Percentiles rank a stretch among this genome's conserved stretches.
Evolutionary conservation across 192 early-diverging fungal species (phyloP).

Genomic region (Powellomyces hirtus): DNA sequence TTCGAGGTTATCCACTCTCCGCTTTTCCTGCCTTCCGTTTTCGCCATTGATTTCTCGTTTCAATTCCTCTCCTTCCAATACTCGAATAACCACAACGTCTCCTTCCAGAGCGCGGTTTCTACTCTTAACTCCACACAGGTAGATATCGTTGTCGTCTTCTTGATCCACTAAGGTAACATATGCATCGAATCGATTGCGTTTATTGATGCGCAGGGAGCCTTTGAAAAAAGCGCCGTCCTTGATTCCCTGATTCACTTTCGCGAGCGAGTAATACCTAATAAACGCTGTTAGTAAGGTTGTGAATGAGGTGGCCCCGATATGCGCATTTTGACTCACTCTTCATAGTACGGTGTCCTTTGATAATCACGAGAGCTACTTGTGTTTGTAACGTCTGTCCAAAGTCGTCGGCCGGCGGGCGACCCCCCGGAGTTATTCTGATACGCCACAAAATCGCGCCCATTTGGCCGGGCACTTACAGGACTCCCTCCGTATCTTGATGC

Average conservation of each 20-base stretch:
- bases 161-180: conserved; percentile 67
- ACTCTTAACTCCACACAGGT: conserved; percentile 68
- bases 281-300: too few species aligned
- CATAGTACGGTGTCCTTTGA: too few species aligned
- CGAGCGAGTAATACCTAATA: too few species aligned
- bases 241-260: conserved; percentile 29
- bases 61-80: conserved; percentile 69
- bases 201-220: conserved; percentile 85
- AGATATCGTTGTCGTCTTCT: conserved; percentile 62
- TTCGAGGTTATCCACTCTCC: conserved; percentile 39
- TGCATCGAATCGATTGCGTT: conserved; percentile 77
- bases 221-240: conserved; percentile 48
- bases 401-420: too few species aligned
- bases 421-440: too few species aligned
- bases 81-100: conserved; percentile 73
- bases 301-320: too few species aligned
- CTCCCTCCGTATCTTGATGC: too few species aligned
- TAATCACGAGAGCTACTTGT: too few species aligned
- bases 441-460: too few species aligned
- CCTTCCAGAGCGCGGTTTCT: conserved; percentile 87
- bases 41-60: conserved; percentile 54
- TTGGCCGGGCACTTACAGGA: too few species aligned
- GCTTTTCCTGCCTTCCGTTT: conserved; percentile 39
- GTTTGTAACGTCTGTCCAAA: too few species aligned
- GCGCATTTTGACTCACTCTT: too few species aligned